Base-by-base conservation (phyloP, 1,284 basidiomycete genomes). In the Ustilago tritici region DNA sequence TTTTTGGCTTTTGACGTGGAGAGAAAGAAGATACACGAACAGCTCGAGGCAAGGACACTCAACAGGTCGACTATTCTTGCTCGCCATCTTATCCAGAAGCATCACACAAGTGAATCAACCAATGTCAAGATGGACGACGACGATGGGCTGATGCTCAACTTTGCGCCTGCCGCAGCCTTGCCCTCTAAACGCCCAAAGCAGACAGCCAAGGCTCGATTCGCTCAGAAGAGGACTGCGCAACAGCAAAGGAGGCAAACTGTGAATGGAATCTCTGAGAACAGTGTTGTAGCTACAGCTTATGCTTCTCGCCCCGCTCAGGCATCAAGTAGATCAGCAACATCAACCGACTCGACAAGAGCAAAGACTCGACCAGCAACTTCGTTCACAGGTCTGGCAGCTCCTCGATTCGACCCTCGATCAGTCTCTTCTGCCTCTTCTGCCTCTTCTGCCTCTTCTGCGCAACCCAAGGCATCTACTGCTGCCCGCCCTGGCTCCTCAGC, bases 121-220 rank as follows among this genome's bases (percentile, higher is more conserved):
- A 53, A 7, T 19, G 9, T n/a, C 61, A 78, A 61, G 59, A 82
- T 82, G 81, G 81, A 82, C 61, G 78, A 79, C 57, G 84, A 84
- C 59, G 80, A 82, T 71, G 80, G 80, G 54, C 71, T 85, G 41
- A 70, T 85, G 68, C 79, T 85, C 65, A 84, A 85, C 63, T 82
- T 85, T 69, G 84, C 83, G 9, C 65, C 82, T 12, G 66, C 76
- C 14, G 49, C 65, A 15, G 43, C 65, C 5, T 61, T 60, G 15
- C 34, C 65, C 14, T 57, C 66, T 17, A 74, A 70, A 36, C 58
- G 62, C 5, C 66, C 70, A n/a, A 77, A 73, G 53, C 69, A 71
- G 56, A 68, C 69, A 9, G 74, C 74, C 23, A 76, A 76, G 53
- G 65, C 65, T 47, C 65, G 74, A 36, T 76, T 71, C 35, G 69